Percentiles rank a stretch among this genome's conserved stretches.
Evolutionary conservation across 2,329 filamentous ascomycete genomes (phyloP).

Genomic region (Sporothrix dimorphospora): DNA sequence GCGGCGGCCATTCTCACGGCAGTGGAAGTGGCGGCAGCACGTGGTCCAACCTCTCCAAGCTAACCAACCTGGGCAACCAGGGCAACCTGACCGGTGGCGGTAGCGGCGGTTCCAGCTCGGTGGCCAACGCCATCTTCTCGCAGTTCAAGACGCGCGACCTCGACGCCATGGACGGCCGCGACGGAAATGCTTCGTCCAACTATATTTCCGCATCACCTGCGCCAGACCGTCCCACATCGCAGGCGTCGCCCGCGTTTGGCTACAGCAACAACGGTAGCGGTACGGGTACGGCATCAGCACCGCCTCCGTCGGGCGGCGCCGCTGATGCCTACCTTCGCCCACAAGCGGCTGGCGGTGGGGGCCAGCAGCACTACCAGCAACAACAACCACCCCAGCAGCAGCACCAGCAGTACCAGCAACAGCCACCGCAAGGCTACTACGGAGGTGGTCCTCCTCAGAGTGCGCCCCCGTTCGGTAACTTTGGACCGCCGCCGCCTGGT

Average conservation of each 20-base stretch:
- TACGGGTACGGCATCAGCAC: not conserved
- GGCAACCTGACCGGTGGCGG: slow-evolving; percentile 38
- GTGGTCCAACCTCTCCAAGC: slow-evolving; percentile 33
- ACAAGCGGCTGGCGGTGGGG: slow-evolving; percentile 25
- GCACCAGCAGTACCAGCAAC: not conserved
- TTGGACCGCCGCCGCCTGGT: slow-evolving; percentile 11
- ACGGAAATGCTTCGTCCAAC: slow-evolving; percentile 38
- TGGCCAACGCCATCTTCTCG: slow-evolving; percentile 62
- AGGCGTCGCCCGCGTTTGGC: slow-evolving; percentile 44
- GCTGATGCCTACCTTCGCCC: slow-evolving; percentile 32
- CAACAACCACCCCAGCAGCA: not conserved
- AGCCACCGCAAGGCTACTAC: slow-evolving; percentile 25
- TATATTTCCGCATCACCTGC: slow-evolving; percentile 45
- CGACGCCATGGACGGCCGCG: slow-evolving; percentile 56
- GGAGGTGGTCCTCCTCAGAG: not conserved
- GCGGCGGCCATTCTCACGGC: slow-evolving; percentile 40
- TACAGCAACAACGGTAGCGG: slow-evolving; percentile 46
- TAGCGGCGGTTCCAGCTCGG: slow-evolving; percentile 36
- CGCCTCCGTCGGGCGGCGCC: slow-evolving; percentile 28
- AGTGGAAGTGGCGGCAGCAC: slow-evolving; percentile 38
- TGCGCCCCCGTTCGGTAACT: not conserved
- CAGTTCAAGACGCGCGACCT: slow-evolving; percentile 64
- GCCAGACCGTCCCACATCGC: slow-evolving; percentile 30
- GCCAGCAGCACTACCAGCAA: not conserved
- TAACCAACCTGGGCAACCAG: slow-evolving; percentile 51